Conservation (phyloP, 169 alveolate genomes). For the Eimeria nieschulzi region DNA sequence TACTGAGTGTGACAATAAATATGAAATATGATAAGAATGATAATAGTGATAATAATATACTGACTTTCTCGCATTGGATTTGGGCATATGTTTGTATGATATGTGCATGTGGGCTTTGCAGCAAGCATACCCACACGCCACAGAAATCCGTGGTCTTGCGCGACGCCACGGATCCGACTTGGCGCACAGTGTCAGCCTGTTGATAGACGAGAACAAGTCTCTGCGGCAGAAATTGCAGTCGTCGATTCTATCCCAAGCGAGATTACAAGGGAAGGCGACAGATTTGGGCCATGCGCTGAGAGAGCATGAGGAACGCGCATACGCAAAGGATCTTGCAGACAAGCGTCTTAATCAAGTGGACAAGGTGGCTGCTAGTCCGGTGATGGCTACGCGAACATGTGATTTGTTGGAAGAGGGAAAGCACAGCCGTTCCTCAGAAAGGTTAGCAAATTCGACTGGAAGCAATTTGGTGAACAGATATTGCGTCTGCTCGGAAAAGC, state of each 20-base stretch:
- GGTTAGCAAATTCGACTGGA: slow-evolving; percentile 1
- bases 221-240: slow-evolving; percentile 69
- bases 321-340: slow-evolving; percentile 53
- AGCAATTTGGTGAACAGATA: slow-evolving; percentile 30
- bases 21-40: not conserved
- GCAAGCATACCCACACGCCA: slow-evolving; percentile 68
- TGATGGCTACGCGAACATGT: not conserved
- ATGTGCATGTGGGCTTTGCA: slow-evolving; percentile 15
- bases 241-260: slow-evolving; percentile 62
- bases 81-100: not conserved
- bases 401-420: not conserved
- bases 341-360: not conserved
- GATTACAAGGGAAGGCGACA: slow-evolving; percentile 37
- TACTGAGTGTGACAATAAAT: not conserved
- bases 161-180: slow-evolving; percentile 66
- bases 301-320: slow-evolving; percentile 48
- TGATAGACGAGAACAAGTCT: slow-evolving; percentile 72
- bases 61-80: not conserved
- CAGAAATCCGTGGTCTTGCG: slow-evolving; percentile 65
- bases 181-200: slow-evolving; percentile 38
- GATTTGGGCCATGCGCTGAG: slow-evolving; percentile 34
- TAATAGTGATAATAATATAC: not conserved
- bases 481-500: slow-evolving; percentile 74
- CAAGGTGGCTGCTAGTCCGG: not conserved
- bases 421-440: not conserved